phyloP scores from a whole-genome alignment of 192 early-diverging fungal genomes.

The Dispira parvispora region DNA sequence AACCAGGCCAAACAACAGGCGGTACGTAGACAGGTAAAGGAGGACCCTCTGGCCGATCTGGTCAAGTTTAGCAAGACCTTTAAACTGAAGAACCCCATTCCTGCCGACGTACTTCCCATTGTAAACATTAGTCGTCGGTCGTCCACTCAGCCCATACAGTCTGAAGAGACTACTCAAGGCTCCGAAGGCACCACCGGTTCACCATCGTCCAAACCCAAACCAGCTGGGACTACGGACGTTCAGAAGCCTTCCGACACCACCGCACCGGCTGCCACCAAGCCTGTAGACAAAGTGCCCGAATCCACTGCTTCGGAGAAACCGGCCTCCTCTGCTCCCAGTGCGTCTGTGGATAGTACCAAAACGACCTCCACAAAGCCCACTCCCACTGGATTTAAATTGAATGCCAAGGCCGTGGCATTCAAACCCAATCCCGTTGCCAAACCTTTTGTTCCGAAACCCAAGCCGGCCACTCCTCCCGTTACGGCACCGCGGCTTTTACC shows the following conservation, averaged over 20 bases:
- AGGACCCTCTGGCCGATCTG: constrained; percentile 56
- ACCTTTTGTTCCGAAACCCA: constrained; percentile 47
- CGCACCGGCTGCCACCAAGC: constrained; percentile 9
- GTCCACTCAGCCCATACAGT: constrained; percentile 12
- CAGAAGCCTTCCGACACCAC: constrained; percentile 8
- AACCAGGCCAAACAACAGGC: constrained; percentile 50
- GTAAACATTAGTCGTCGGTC: constrained; percentile 36
- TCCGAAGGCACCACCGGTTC: constrained; percentile 10
- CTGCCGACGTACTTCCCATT: constrained; percentile 63
- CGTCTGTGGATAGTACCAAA: constrained; percentile 5
- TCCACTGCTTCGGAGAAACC: background rate
- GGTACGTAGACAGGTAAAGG: constrained; percentile 54
- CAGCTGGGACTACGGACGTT: background rate
- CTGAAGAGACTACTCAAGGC: constrained; percentile 10
- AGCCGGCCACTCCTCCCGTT: constrained; percentile 13
- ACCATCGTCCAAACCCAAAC: background rate
- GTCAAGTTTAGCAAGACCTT: constrained; percentile 63
- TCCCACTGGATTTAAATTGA: constrained; percentile 38
- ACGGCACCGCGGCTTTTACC: background rate
- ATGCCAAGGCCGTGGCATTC: constrained; percentile 55
- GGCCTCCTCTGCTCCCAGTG: constrained; percentile 11
- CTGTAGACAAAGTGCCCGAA: constrained; percentile 6
- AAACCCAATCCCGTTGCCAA: constrained; percentile 56
- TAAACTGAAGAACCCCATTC: constrained; percentile 66
- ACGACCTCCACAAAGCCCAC: constrained; percentile 11